phyloP scores from a whole-genome alignment of 2,329 filamentous ascomycete genomes.

The Aspergillus neotritici region DNA sequence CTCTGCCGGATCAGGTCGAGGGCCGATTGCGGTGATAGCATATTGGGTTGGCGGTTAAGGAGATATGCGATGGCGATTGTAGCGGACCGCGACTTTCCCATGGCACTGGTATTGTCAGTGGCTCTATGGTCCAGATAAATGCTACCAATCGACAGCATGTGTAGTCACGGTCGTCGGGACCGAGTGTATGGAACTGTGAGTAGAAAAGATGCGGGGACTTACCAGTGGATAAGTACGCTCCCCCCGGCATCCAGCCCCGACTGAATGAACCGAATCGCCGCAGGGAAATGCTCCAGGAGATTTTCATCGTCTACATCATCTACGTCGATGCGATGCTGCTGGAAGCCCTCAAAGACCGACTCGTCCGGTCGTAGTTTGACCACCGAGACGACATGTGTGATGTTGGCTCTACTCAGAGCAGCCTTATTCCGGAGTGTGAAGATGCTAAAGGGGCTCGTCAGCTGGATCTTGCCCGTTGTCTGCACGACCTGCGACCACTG shows the following conservation, averaged over 20 bases:
- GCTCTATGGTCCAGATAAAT: not conserved
- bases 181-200: not conserved
- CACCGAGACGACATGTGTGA: conserved; percentile 89
- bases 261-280: conserved; percentile 77
- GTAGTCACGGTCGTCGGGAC: too few species aligned
- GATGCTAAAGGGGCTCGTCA: conserved; percentile 50
- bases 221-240: conserved; percentile 65
- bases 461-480: conserved; percentile 1
- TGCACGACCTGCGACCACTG: conserved; percentile 3
- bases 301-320: conserved; percentile 90
- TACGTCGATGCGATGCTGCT: conserved; percentile 74
- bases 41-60: conserved; percentile 56
- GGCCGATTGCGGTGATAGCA: conserved; percentile 57
- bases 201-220: conserved; percentile 34
- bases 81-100: conserved; percentile 92
- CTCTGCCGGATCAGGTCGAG: conserved; percentile 63
- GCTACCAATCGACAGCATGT: too few species aligned
- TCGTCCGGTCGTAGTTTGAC: conserved; percentile 57
- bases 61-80: conserved; percentile 79
- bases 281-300: conserved; percentile 71
- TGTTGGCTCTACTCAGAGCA: conserved; percentile 63
- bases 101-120: conserved; percentile 58
- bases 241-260: conserved; percentile 60
- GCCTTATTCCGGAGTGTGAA: conserved; percentile 70
- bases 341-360: conserved; percentile 56